These are phyloP conservation scores for Trypanosomatidae sp. DNA, from an alignment of 208 protist genomes.

Conservation along the genomic window DNA sequence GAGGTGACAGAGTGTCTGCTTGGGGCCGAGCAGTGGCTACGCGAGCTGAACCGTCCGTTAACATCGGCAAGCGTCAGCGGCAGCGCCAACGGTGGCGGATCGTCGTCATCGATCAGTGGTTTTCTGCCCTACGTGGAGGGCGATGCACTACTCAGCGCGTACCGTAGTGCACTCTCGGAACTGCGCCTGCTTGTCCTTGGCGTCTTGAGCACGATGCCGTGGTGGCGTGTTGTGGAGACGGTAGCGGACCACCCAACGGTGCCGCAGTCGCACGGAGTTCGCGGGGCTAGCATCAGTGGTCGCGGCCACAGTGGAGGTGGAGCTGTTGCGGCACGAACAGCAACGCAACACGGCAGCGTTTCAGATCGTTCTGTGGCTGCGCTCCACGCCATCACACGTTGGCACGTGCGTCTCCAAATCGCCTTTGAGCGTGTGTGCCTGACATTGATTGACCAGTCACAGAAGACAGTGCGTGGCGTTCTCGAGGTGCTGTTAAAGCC, in stretches of 20 bases:
- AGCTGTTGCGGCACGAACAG: neutral
- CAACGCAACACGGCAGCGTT: neutral
- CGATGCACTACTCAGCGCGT: constrained; percentile 10
- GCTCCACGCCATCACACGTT: constrained; percentile 47
- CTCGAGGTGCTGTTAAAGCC: constrained; percentile 73
- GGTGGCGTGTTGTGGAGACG: constrained; percentile 75
- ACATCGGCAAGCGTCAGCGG: neutral
- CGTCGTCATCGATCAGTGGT: neutral
- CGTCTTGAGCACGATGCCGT: constrained; percentile 79
- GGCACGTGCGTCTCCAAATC: constrained; percentile 63
- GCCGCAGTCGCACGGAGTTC: neutral
- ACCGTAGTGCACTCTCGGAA: constrained; percentile 34
- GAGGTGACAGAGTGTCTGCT: constrained; percentile 71
- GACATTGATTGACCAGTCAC: constrained; percentile 58
- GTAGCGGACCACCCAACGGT: constrained; percentile 8
- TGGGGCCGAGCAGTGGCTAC: constrained; percentile 50
- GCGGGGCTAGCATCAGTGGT: neutral
- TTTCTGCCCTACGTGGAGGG: neutral
- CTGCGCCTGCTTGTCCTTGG: constrained; percentile 68
- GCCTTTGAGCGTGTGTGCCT: constrained; percentile 78
- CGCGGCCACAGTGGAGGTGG: neutral
- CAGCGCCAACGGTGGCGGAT: neutral
- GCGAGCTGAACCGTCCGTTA: constrained; percentile 13
- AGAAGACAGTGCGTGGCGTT: constrained; percentile 64
- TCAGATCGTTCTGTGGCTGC: constrained; percentile 15